phyloP scores from a whole-genome alignment of 2,329 filamentous ascomycete species.

The Fusarium torulosum region DNA sequence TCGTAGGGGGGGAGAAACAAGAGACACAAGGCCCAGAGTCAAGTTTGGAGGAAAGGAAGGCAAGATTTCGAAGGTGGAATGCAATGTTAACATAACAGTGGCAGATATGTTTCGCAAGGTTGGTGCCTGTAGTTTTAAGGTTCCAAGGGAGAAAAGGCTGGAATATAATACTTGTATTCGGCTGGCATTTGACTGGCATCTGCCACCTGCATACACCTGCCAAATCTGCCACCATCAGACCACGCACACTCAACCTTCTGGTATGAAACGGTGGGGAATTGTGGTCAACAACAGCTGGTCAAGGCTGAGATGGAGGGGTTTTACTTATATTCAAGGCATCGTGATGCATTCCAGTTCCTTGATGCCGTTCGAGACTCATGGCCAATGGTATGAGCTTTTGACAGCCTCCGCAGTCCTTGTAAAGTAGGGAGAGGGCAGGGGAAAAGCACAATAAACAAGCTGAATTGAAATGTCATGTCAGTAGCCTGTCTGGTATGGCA shows the following conservation, averaged over 20 bases:
- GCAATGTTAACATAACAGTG: conserved; percentile 50
- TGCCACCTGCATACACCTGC: conserved; percentile 42
- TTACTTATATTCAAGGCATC: conserved; percentile 32
- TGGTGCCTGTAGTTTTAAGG: conserved; percentile 14
- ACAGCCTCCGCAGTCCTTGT: conserved; percentile 10
- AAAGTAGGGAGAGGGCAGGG: conserved; percentile 28
- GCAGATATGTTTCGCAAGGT: conserved; percentile 44
- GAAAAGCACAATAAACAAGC: conserved; percentile 7
- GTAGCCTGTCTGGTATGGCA: neutral
- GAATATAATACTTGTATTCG: conserved; percentile 33
- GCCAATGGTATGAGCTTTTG: conserved; percentile 23
- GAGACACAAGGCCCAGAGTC: conserved; percentile 37
- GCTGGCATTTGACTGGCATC: conserved; percentile 44
- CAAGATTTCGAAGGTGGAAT: conserved; percentile 43
- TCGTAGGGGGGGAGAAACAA: conserved; percentile 22
- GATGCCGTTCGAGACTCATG: conserved; percentile 14
- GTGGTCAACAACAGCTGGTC: conserved; percentile 28
- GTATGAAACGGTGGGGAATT: conserved; percentile 36
- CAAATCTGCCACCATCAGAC: conserved; percentile 23
- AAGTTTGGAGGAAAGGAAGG: conserved; percentile 23
- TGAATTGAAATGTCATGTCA: conserved; percentile 1
- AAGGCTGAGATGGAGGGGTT: conserved; percentile 26
- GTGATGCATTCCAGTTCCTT: conserved; percentile 48
- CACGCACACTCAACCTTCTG: conserved; percentile 8
- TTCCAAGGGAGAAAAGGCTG: conserved; percentile 40